phyloP scores from a whole-genome alignment of 495 filamentous ascomycete genomes.

The Xylaria grammica region DNA sequence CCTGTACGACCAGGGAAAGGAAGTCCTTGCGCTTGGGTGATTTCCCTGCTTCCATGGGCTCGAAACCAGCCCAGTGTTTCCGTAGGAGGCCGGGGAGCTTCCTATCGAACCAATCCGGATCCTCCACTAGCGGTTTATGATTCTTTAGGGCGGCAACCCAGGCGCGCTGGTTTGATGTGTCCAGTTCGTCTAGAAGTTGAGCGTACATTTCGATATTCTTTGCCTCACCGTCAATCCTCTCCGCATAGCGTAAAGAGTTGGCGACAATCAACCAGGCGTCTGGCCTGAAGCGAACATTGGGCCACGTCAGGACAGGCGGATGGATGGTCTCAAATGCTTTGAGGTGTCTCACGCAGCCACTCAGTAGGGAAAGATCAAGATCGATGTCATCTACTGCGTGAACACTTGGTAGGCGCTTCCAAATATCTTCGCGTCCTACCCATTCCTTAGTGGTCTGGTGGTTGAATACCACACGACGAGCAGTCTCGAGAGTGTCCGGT shows the following conservation, averaged over 20 bases:
- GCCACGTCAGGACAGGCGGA: slow-evolving; percentile 35
- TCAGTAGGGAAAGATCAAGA: slow-evolving; percentile 34
- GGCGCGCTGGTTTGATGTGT: slow-evolving; percentile 32
- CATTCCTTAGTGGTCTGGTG: slow-evolving; percentile 42
- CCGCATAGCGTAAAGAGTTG: slow-evolving; percentile 36
- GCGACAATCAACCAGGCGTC: slow-evolving; percentile 39
- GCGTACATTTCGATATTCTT: slow-evolving; percentile 29
- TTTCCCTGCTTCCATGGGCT: slow-evolving; percentile 43
- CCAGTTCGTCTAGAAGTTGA: slow-evolving; percentile 35
- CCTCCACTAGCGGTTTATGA: slow-evolving; percentile 39
- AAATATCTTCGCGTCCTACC: slow-evolving; percentile 35
- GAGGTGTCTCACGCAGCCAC: slow-evolving; percentile 36
- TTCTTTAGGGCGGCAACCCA: slow-evolving; percentile 34
- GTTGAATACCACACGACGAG: slow-evolving; percentile 38
- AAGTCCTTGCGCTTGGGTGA: slow-evolving; percentile 39
- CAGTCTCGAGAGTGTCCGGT: slow-evolving; percentile 30
- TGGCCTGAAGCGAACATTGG: slow-evolving; percentile 35
- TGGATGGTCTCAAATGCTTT: slow-evolving; percentile 31
- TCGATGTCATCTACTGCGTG: slow-evolving; percentile 27
- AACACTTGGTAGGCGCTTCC: slow-evolving; percentile 33
- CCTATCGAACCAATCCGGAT: slow-evolving; percentile 37
- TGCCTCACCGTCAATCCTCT: slow-evolving; percentile 31
- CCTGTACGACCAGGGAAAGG: slow-evolving; percentile 35
- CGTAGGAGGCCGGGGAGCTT: slow-evolving; percentile 28
- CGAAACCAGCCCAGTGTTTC: slow-evolving; percentile 39